phyloP scores from a whole-genome alignment of 176 grass and related monocot species.

The Zizania latifolia region DNA sequence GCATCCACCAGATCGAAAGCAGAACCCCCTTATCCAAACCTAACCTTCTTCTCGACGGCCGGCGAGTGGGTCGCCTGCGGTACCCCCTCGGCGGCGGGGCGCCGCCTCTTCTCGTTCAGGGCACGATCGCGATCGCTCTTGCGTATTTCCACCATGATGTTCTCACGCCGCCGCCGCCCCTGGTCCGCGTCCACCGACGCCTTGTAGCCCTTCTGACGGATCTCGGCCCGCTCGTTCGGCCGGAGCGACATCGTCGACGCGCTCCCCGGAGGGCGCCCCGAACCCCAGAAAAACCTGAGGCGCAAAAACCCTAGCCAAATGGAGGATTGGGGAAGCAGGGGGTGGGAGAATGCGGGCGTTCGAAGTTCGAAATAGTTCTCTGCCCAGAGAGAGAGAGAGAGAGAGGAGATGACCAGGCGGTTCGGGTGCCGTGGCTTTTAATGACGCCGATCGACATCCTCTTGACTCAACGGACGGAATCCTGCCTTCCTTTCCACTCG shows the following conservation, averaged over 20 bases:
- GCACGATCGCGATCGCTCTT: slow-evolving; percentile 34
- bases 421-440: not conserved
- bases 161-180: slow-evolving; percentile 27
- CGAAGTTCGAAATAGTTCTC: too few relatives aligned
- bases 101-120: slow-evolving; percentile 40
- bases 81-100: not conserved
- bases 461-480: not conserved
- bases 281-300: not conserved
- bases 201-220: slow-evolving; percentile 52
- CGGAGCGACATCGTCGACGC: slow-evolving; percentile 47
- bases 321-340: not conserved
- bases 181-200: slow-evolving; percentile 39
- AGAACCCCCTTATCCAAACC: not conserved
- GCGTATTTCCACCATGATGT: slow-evolving; percentile 32
- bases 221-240: slow-evolving; percentile 45
- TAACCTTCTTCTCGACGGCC: slow-evolving; percentile 31
- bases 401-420: not conserved
- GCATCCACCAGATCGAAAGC: not conserved
- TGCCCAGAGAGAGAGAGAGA: not conserved
- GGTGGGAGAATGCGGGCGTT: not conserved
- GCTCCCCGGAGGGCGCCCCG: not conserved
- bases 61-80: not conserved
- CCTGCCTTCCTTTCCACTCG: too few relatives aligned
- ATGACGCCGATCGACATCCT: not conserved
- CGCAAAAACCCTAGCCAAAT: too few relatives aligned